These are phyloP conservation scores for Stereum hirsutum DNA, from an alignment of 1,284 basidiomycete species.

Conservation along the genomic window DNA sequence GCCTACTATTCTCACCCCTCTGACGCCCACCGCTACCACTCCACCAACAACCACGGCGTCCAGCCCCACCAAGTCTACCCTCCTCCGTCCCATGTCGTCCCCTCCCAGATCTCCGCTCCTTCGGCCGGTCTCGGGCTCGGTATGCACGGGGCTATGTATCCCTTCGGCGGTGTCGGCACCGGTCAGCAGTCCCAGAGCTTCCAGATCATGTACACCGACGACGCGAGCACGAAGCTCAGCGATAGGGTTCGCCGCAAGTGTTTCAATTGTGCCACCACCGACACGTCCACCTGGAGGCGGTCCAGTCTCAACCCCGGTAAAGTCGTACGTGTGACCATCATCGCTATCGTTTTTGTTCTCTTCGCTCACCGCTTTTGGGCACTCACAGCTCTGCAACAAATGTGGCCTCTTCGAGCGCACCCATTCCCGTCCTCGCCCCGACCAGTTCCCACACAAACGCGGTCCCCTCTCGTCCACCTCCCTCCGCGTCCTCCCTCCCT, in stretches of 20 bases:
- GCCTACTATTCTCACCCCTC: constrained; percentile 6
- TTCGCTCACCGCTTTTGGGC: not conserved
- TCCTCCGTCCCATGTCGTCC: constrained; percentile 17
- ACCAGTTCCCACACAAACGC: constrained; percentile 74
- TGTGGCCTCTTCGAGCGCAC: constrained; percentile 79
- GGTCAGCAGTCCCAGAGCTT: constrained; percentile 23
- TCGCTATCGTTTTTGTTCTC: not conserved
- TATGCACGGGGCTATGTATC: constrained; percentile 18
- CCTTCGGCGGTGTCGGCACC: constrained; percentile 28
- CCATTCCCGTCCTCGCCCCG: constrained; percentile 68
- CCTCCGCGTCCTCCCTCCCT: constrained; percentile 6
- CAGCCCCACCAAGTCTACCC: constrained; percentile 19
- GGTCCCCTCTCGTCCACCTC: constrained; percentile 44
- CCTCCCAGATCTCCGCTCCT: constrained; percentile 16
- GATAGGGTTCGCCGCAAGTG: constrained; percentile 66
- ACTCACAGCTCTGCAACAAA: constrained; percentile 70
- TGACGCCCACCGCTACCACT: constrained; percentile 3
- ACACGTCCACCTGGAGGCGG: constrained; percentile 73
- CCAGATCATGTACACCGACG: constrained; percentile 55
- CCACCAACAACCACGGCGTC: constrained; percentile 15
- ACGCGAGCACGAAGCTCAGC: constrained; percentile 68
- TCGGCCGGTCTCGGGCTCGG: no score
- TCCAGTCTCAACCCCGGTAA: constrained; percentile 72
- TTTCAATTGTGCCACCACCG: constrained; percentile 79
- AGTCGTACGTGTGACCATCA: constrained; percentile 44